phyloP scores from a whole-genome alignment of 2,329 filamentous ascomycete species.

The Anthostomella pinea region DNA sequence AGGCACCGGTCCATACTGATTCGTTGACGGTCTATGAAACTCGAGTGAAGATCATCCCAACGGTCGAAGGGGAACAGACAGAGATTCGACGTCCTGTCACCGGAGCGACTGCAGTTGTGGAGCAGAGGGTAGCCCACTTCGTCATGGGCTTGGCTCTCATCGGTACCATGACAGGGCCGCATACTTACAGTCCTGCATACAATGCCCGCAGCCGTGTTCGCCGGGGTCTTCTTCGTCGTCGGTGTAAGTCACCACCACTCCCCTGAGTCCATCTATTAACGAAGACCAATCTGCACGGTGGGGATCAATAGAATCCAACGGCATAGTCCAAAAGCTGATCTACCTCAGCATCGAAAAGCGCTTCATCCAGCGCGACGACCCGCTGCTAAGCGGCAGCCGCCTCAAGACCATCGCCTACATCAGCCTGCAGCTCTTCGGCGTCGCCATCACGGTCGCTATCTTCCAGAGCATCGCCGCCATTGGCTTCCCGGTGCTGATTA shows the following conservation, averaged over 20 bases:
- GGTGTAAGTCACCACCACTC: conserved; percentile 39
- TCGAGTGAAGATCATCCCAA: conserved; percentile 38
- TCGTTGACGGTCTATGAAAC: conserved; percentile 44
- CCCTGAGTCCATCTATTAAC: not conserved
- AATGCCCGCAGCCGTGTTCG: conserved; percentile 52
- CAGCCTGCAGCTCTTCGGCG: conserved; percentile 47
- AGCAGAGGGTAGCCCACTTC: conserved; percentile 55
- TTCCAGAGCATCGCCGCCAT: conserved; percentile 60
- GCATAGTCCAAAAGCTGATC: conserved; percentile 49
- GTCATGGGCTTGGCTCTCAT: conserved; percentile 52
- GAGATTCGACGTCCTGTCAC: conserved; percentile 43
- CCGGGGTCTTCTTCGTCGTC: conserved; percentile 57
- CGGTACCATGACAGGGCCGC: conserved; percentile 55
- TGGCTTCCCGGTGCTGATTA: conserved; percentile 56
- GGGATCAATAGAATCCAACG: conserved; percentile 49
- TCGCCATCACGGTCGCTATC: conserved; percentile 53
- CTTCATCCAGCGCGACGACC: conserved; percentile 47
- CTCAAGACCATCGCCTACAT: conserved; percentile 49
- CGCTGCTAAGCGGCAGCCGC: conserved; percentile 40
- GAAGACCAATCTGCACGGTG: conserved; percentile 28
- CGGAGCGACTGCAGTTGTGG: conserved; percentile 47
- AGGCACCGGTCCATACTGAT: conserved; percentile 55
- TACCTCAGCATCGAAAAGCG: conserved; percentile 45
- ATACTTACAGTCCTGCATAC: conserved; percentile 50
- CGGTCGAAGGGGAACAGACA: conserved; percentile 41